phyloP scores from a whole-genome alignment of 1,139 yeast species.

The Suhomyces coccinellae region DNA sequence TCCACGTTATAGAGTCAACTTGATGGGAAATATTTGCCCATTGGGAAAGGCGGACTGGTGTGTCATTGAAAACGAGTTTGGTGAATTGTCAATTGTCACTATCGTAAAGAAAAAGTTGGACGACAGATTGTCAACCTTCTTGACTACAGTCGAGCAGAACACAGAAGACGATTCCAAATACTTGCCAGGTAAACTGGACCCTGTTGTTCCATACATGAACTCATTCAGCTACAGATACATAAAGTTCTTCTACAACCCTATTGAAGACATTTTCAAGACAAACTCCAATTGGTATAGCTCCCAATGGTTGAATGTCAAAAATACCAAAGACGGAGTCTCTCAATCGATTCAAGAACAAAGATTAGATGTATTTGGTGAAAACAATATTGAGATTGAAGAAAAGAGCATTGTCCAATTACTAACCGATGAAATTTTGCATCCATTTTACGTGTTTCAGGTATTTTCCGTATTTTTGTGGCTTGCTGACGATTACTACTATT shows the following conservation, averaged over 20 bases:
- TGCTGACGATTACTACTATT: slow-evolving; percentile 86
- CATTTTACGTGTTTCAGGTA: slow-evolving; percentile 91
- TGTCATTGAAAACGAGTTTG: slow-evolving; percentile 90
- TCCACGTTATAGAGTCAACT: slow-evolving; percentile 68
- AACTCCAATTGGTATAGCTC: slow-evolving; percentile 84
- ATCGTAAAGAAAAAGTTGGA: slow-evolving; percentile 64
- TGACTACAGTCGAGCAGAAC: slow-evolving; percentile 34
- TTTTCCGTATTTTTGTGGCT: slow-evolving; percentile 91
- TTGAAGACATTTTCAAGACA: slow-evolving; percentile 81
- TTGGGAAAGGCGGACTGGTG: slow-evolving; percentile 90
- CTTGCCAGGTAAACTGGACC: slow-evolving; percentile 43
- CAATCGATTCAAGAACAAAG: slow-evolving; percentile 71
- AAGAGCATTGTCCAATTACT: slow-evolving; percentile 66
- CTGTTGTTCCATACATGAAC: slow-evolving; percentile 67
- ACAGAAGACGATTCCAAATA: slow-evolving; percentile 17
- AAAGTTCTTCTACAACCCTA: slow-evolving; percentile 78
- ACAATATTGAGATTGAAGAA: slow-evolving; percentile 73
- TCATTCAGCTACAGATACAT: slow-evolving; percentile 81
- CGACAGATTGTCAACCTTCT: slow-evolving; percentile 68
- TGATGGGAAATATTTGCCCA: slow-evolving; percentile 66
- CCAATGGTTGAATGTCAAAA: slow-evolving; percentile 64
- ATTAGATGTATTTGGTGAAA: slow-evolving; percentile 69
- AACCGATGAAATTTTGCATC: slow-evolving; percentile 87
- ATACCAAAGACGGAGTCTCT: slow-evolving; percentile 69
- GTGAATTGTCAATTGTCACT: slow-evolving; percentile 66